Base-by-base conservation (phyloP, 805 yeast genomes). In the Metschnikowia lachancei region DNA sequence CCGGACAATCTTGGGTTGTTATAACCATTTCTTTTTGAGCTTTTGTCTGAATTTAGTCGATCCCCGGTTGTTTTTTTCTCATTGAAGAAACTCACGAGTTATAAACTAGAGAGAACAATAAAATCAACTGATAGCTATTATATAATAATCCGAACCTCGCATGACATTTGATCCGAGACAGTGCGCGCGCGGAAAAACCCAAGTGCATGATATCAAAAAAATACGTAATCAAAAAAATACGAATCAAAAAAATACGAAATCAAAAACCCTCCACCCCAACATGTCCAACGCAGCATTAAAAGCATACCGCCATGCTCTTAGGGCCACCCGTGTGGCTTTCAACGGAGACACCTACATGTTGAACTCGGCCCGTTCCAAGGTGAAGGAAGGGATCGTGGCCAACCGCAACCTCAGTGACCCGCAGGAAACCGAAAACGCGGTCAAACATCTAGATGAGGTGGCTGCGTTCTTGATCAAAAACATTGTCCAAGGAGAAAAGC, bases 401-500 rank as follows among this genome's bases (percentile, higher is more conserved):
- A 61, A 67, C 52, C 53, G 53, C 24, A 19, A 47, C 9, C 57
- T 67, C 22, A 41, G 41, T 2, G 49, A 47, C n/a, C 53, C 52
- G 11, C 66, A 83, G 39, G 80, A 77, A 45, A 76, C 80, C 31
- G 64, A 69, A 13, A 71, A 78, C 46, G 55, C 55, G 34, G 45
- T 55, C 16, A 44, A 36, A 22, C 54, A 53, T 22, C 67, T 90
- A 48, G 77, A 82, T 43, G 91, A 83, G 14, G 85, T 92, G n/a
- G 80, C 91, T 1, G 61, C 64, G 34, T 84, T 90, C 52, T 70
- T 92, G 47, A 72, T 77, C 40, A 72, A 75, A 48, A 92, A 92
- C 63, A 74, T 92, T n/a, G 97, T 92, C 3, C 99, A 92, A 67
- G 98, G 95, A 7, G 71, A 67, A 50, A 75, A 67, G 55, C 64